These are phyloP conservation scores for Corylus heterophylla DNA, from an alignment of 306 rosid species.

Conservation along the genomic window DNA sequence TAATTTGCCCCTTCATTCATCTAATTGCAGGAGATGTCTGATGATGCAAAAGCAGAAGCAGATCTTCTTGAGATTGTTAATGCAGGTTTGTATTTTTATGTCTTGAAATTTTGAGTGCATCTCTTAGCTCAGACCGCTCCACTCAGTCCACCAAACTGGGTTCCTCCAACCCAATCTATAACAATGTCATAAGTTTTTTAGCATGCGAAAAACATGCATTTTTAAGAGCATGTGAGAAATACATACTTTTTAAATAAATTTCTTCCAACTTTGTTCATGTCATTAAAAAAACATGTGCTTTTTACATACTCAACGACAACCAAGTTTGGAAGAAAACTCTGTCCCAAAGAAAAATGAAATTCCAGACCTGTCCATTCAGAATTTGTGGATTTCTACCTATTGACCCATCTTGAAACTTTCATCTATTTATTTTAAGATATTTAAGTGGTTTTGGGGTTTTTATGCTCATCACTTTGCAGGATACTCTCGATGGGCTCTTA, in stretches of 20 bases:
- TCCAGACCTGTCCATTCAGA: background rate
- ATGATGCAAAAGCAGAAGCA: constrained; percentile 41
- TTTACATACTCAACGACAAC: too few species aligned
- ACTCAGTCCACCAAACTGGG: background rate
- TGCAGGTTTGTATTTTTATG: constrained; percentile 44
- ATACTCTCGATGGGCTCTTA: constrained; percentile 65
- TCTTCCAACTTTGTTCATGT: too few species aligned
- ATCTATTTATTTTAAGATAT: background rate
- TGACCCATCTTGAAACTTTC: background rate
- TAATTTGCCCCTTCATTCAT: background rate
- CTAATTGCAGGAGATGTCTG: constrained; percentile 52
- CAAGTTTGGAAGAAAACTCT: too few species aligned
- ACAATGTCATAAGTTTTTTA: too few species aligned
- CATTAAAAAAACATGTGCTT: too few species aligned
- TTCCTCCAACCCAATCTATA: too few species aligned
- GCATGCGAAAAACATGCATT: too few species aligned
- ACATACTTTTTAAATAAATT: too few species aligned
- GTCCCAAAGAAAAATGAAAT: background rate
- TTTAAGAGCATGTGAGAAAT: too few species aligned
- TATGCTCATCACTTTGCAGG: constrained; percentile 43
- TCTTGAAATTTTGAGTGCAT: background rate
- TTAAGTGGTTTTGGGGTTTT: constrained; percentile 6
- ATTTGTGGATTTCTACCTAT: background rate
- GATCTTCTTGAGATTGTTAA: constrained; percentile 76
- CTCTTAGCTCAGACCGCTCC: background rate